Conservation (phyloP, 345 rosid genomes). For the Luvunga scandens region DNA sequence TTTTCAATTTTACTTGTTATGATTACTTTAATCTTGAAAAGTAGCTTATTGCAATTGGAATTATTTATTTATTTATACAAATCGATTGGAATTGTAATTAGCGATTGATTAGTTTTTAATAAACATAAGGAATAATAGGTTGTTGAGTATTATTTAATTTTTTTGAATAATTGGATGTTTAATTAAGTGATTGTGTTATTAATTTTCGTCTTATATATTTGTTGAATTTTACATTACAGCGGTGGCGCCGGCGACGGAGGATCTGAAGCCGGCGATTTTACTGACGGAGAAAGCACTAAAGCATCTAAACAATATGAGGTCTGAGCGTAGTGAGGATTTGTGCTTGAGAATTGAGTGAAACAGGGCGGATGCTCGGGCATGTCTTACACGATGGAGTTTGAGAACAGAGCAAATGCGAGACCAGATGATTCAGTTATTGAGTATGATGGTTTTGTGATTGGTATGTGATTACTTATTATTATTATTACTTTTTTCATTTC, state of each 20-base stretch:
- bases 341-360: conserved; percentile 86
- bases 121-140: neutral
- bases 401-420: conserved; percentile 56
- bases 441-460: conserved; percentile 71
- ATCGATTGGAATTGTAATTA: neutral
- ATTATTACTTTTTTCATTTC: neutral
- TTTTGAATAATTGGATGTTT: neutral
- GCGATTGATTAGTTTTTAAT: neutral
- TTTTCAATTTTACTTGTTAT: neutral
- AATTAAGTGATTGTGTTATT: neutral
- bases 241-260: conserved; percentile 49
- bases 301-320: conserved; percentile 80
- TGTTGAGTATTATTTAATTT: neutral
- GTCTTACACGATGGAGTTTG: conserved; percentile 96
- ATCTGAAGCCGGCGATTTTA: conserved; percentile 67
- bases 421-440: conserved; percentile 83
- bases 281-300: conserved; percentile 73
- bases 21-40: neutral
- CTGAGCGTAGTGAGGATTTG: conserved; percentile 64
- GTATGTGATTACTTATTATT: conserved; percentile 29
- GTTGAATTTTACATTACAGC: conserved; percentile 17
- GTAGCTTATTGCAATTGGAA: neutral
- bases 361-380: conserved; percentile 98
- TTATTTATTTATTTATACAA: neutral
- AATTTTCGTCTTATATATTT: neutral